phyloP scores from a whole-genome alignment of 495 filamentous ascomycete genomes.

The Elasticomyces elasticus region DNA sequence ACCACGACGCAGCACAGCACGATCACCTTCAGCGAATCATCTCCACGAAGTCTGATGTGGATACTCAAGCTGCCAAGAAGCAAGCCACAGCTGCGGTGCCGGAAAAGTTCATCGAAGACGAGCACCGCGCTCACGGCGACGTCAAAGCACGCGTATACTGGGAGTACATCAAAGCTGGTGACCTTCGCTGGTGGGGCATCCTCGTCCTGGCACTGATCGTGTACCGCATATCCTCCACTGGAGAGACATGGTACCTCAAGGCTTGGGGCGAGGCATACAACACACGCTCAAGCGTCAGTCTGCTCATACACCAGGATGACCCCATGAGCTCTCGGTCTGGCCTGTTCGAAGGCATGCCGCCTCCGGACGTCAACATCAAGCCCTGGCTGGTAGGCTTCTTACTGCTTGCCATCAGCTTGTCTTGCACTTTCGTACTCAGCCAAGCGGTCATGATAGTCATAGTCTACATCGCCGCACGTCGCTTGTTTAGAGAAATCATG shows the following conservation, averaged over 20 bases:
- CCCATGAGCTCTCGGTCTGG: slow-evolving; percentile 20
- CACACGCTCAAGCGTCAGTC: background rate
- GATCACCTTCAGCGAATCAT: slow-evolving; percentile 19
- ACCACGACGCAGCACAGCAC: slow-evolving; percentile 28
- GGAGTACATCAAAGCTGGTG: slow-evolving; percentile 71
- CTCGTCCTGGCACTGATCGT: slow-evolving; percentile 49
- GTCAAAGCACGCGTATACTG: slow-evolving; percentile 67
- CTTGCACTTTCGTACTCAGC: slow-evolving; percentile 43
- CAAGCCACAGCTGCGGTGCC: slow-evolving; percentile 45
- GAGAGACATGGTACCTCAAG: slow-evolving; percentile 71
- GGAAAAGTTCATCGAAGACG: slow-evolving; percentile 75
- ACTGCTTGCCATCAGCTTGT: slow-evolving; percentile 47
- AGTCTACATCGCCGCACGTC: slow-evolving; percentile 62
- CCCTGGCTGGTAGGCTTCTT: slow-evolving; percentile 67
- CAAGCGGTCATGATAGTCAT: slow-evolving; percentile 57
- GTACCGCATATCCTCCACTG: slow-evolving; percentile 50
- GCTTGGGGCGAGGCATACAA: slow-evolving; percentile 70
- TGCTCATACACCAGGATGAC: slow-evolving; percentile 22
- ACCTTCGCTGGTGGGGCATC: slow-evolving; percentile 57
- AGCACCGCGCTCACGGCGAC: slow-evolving; percentile 63
- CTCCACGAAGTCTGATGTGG: slow-evolving; percentile 2
- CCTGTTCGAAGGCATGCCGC: slow-evolving; percentile 50
- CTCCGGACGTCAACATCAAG: slow-evolving; percentile 53
- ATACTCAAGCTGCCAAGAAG: slow-evolving; percentile 27
- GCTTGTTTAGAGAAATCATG: slow-evolving; percentile 60